Percentiles rank a stretch among this genome's conserved stretches.
phyloP scores from a whole-genome alignment of 345 rosid genomes.

The Eucalyptus marginata region DNA sequence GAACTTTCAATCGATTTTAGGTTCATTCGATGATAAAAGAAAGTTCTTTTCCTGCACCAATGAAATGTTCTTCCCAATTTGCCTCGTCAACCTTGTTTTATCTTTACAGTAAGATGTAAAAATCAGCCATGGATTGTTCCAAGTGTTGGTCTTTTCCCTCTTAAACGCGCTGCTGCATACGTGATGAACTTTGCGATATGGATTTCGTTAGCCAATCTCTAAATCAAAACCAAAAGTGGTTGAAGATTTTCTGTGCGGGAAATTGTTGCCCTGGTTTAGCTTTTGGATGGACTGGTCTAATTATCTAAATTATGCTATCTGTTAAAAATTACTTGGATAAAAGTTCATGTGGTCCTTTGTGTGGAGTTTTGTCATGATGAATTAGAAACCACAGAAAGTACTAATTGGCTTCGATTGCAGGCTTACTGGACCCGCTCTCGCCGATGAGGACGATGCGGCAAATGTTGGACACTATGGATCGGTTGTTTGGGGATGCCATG shows the following conservation, averaged over 20 bases:
- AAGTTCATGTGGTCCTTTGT: neutral
- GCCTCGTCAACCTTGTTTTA: neutral
- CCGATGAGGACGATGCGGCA: constrained; percentile 80
- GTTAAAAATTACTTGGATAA: neutral
- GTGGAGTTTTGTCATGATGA: neutral
- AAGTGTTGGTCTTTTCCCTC: neutral
- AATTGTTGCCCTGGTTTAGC: neutral
- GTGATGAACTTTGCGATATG: neutral
- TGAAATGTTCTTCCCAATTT: neutral
- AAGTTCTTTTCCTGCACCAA: neutral
- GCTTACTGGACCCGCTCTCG: constrained; percentile 47
- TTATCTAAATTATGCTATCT: neutral
- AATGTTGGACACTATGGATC: constrained; percentile 74
- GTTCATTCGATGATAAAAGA: neutral
- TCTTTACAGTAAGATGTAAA: neutral
- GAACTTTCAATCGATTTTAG: no score
- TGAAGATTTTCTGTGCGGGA: neutral
- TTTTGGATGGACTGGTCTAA: neutral
- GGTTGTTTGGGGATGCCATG: constrained; percentile 46
- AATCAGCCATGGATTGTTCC: neutral
- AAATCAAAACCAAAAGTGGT: neutral
- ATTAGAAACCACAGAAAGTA: neutral
- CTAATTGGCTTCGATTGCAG: constrained; percentile 2
- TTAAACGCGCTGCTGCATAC: neutral
- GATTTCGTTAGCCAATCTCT: neutral